Evolutionary conservation across 1,139 yeast genomes (phyloP).

Genomic region (Spathaspora jeffriesii): DNA sequence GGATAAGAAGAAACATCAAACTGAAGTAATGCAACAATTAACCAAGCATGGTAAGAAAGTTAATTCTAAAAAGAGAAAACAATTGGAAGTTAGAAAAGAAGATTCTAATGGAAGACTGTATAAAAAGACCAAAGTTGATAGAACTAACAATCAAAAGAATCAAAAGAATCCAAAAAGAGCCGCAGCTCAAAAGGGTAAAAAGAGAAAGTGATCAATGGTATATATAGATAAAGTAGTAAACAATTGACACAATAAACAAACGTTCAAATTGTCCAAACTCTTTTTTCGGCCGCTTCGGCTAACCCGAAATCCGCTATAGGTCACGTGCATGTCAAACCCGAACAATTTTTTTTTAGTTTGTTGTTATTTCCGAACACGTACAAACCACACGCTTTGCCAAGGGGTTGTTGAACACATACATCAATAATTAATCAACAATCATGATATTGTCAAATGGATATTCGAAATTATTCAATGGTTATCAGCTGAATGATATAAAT

Average conservation of each 20-base stretch:
- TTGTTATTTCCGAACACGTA: constrained; percentile 2
- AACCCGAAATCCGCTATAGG: neutral
- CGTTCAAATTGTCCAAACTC: too few species aligned
- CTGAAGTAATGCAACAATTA: constrained; percentile 47
- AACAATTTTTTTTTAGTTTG: neutral
- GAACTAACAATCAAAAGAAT: constrained; percentile 27
- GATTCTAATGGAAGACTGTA: constrained; percentile 49
- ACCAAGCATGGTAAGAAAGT: constrained; percentile 45
- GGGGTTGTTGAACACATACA: too few species aligned
- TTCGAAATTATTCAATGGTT: constrained; percentile 24
- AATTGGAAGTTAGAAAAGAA: constrained; percentile 45
- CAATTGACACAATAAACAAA: too few species aligned
- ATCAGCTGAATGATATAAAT: constrained; percentile 28
- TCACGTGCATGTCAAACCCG: neutral
- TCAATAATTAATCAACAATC: too few species aligned
- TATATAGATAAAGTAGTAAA: neutral
- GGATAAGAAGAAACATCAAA: constrained; percentile 48
- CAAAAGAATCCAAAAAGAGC: constrained; percentile 9
- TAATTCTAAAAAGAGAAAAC: constrained; percentile 62
- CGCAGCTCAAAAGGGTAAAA: constrained; percentile 4
- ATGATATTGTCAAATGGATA: constrained; percentile 20
- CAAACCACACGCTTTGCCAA: neutral
- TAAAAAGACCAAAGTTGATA: constrained; percentile 71
- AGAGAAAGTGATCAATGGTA: neutral
- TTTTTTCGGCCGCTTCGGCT: neutral